Percentiles rank a stretch among this genome's conserved stretches.
These are phyloP conservation scores for Oryza glumipatula DNA, from an alignment of 176 grass and related monocot species.

Conservation along the genomic window DNA sequence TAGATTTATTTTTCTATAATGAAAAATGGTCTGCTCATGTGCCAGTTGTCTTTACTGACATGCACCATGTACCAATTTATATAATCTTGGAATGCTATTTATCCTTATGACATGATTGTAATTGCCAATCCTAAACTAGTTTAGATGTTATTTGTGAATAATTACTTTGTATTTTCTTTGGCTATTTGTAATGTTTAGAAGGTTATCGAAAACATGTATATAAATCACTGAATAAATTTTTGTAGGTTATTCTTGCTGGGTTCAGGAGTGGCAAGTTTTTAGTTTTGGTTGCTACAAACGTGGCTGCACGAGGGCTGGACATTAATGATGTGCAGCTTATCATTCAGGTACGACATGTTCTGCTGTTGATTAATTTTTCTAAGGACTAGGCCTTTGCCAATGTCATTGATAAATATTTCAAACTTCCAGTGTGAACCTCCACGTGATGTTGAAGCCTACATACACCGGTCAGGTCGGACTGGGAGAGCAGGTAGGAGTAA, in stretches of 20 bases:
- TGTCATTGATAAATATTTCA: constrained; percentile 4
- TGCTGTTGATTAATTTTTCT: neutral
- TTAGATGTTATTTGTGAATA: neutral
- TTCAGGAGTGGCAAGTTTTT: constrained; percentile 88
- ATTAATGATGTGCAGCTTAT: constrained; percentile 97
- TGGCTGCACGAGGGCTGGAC: constrained; percentile 90
- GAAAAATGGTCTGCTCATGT: neutral
- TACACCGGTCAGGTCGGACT: constrained; percentile 93
- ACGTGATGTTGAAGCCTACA: constrained; percentile 98
- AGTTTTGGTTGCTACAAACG: constrained; percentile 96
- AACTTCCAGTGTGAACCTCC: constrained; percentile 88
- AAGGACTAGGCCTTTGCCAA: constrained; percentile 1
- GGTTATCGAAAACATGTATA: neutral
- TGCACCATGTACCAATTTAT: neutral
- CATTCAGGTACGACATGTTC: constrained; percentile 72
- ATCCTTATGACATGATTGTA: neutral
- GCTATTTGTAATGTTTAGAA: neutral
- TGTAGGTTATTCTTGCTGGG: constrained; percentile 89
- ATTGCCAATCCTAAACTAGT: neutral
- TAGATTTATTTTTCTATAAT: neutral
- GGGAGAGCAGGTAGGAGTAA: constrained; percentile 79
- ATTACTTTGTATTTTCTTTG: neutral
- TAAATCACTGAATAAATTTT: constrained; percentile 32
- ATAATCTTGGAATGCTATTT: neutral
- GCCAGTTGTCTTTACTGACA: neutral